Evolutionary conservation across 2,329 filamentous ascomycete species (phyloP).

Genomic region (Beauveria caledonica): DNA sequence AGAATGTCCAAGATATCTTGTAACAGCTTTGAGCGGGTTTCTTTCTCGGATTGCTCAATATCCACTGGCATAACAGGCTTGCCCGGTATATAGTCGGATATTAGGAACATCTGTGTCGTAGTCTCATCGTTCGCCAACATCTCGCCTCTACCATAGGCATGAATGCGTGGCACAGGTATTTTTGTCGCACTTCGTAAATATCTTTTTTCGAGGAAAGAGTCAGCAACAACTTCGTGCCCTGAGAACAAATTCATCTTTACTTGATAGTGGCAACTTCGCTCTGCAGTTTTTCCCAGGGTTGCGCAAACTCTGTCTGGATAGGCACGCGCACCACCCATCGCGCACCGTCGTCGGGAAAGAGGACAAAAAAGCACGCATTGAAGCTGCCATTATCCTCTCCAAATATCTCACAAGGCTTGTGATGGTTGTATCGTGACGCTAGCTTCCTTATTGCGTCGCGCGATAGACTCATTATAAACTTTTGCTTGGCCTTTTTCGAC

Average conservation of each 20-base stretch:
- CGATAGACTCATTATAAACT: too few species aligned
- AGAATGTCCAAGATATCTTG: slow-evolving; percentile 19
- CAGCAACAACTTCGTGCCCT: neutral
- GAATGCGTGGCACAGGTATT: slow-evolving; percentile 18
- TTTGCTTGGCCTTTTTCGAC: too few species aligned
- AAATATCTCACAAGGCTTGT: neutral
- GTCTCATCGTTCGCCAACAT: neutral
- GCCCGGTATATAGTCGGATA: slow-evolving; percentile 17
- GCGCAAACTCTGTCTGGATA: slow-evolving; percentile 16
- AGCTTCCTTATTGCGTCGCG: neutral
- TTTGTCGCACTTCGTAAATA: slow-evolving; percentile 17
- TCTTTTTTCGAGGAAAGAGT: slow-evolving; percentile 4
- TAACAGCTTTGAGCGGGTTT: slow-evolving; percentile 15
- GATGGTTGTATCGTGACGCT: neutral
- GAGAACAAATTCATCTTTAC: slow-evolving; percentile 3
- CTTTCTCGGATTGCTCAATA: neutral
- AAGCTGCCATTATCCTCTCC: neutral
- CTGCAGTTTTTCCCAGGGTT: slow-evolving; percentile 19
- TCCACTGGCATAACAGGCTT: slow-evolving; percentile 1
- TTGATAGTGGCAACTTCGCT: slow-evolving; percentile 20
- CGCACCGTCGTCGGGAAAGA: slow-evolving; percentile 3
- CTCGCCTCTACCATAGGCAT: slow-evolving; percentile 15
- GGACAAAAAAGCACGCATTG: slow-evolving; percentile 2
- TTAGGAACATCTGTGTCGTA: slow-evolving; percentile 16
- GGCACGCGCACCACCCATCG: slow-evolving; percentile 20